These are phyloP conservation scores for Amaranthus cruentus DNA, from an alignment of 148 eudicot genomes.

Conservation along the genomic window DNA sequence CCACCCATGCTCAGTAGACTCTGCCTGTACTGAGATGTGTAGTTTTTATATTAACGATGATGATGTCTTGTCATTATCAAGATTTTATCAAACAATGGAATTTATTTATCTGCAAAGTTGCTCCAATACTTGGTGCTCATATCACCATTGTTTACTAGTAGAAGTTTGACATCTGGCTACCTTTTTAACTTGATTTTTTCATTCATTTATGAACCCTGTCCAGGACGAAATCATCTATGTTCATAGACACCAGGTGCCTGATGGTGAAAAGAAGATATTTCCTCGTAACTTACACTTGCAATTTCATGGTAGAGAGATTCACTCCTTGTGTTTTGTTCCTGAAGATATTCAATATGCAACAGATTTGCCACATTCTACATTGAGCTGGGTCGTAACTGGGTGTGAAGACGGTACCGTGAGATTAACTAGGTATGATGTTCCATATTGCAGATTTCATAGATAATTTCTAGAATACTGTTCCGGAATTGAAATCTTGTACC, in stretches of 20 bases:
- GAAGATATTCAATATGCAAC: slow-evolving; percentile 26
- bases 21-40: too few species aligned
- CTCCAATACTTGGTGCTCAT: not conserved
- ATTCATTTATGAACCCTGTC: slow-evolving; percentile 18
- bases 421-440: slow-evolving; percentile 64
- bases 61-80: too few species aligned
- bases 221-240: slow-evolving; percentile 79
- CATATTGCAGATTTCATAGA: not conserved
- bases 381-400: slow-evolving; percentile 80
- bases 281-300: slow-evolving; percentile 78
- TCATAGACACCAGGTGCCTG: slow-evolving; percentile 46
- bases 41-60: too few species aligned
- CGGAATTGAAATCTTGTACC: not conserved
- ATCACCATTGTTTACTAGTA: not conserved
- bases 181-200: not conserved
- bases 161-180: slow-evolving; percentile 4
- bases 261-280: slow-evolving; percentile 44
- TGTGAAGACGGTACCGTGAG: slow-evolving; percentile 97
- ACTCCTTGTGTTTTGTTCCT: slow-evolving; percentile 65
- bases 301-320: slow-evolving; percentile 98
- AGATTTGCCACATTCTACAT: slow-evolving; percentile 25
- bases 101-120: too few species aligned
- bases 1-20: too few species aligned
- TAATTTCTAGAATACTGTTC: not conserved
- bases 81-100: too few species aligned